Conservation (phyloP, 345 rosid genomes). For the Gossypium sturtianum region DNA sequence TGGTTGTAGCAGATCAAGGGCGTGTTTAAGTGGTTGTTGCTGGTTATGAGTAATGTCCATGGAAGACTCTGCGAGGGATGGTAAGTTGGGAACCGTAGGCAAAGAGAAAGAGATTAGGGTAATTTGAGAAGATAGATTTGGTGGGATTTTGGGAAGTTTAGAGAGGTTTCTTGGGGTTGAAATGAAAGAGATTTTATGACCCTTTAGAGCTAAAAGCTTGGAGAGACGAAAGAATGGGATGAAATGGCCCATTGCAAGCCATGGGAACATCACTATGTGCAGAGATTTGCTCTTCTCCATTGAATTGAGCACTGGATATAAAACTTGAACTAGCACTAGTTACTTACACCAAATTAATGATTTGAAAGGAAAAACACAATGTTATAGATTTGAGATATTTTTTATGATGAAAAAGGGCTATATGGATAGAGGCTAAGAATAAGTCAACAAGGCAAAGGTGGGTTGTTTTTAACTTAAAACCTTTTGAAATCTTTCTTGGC, state of each 20-base stretch:
- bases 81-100: conserved; percentile 18
- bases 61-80: conserved; percentile 33
- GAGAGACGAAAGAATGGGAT: conserved; percentile 34
- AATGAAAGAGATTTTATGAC: conserved; percentile 33
- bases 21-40: conserved; percentile 35
- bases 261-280: conserved; percentile 39
- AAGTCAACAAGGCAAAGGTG: neutral
- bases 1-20: conserved; percentile 33
- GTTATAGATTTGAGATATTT: no score
- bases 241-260: conserved; percentile 48
- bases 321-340: neutral
- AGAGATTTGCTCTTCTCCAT: conserved; percentile 9
- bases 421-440: neutral
- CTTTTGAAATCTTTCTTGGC: neutral
- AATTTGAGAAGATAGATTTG: conserved; percentile 15
- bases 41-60: conserved; percentile 34
- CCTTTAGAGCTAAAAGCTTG: conserved; percentile 33
- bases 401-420: no score
- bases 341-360: no score
- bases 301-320: neutral
- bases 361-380: no score
- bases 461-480: neutral
- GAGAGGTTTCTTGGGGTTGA: conserved; percentile 35
- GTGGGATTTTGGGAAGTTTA: conserved; percentile 25
- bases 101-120: conserved; percentile 14